Base-by-base conservation (phyloP, 495 filamentous ascomycete species). In the Recurvomyces mirabilis region DNA sequence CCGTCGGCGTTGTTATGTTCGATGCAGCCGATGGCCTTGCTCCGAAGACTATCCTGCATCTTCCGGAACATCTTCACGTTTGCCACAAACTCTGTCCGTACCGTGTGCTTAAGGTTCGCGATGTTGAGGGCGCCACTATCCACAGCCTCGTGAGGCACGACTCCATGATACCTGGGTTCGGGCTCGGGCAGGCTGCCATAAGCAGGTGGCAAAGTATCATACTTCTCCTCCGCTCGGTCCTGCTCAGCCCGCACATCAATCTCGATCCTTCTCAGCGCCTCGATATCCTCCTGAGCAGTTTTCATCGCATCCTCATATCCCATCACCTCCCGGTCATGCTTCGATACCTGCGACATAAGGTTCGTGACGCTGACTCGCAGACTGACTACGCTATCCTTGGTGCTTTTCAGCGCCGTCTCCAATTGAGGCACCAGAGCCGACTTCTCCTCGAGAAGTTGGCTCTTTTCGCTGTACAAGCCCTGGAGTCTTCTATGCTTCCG, bases 161-260 rank as follows among this genome's bases (percentile, higher is more conserved):
- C n/a, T 14, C 34, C 23, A 10, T n/a, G n/a, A n/a, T n/a, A n/a
- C n/a, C n/a, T n/a, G n/a, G 14, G 43, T 1, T 38, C 33, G 12
- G 38, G 33, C 13, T 46, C 43, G 10, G 11, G 23, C 10, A 46
- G 43, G 21, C 43, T 39, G 21, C 43, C 43, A 20, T 46, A 46
- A 1, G 35, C 43, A 1, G 43, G 43, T 14, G 43, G 43, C 14
- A 46, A 20, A 5, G 38, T 20, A n/a, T n/a, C n/a, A 9, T 24
- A 17, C 25, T 21, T 31, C 33, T 39, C n/a, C 12, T 9, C 22
- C 20, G n/a, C 14, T 3, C 28, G 23, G 3, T 7, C 19, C 21
- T 21, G 10, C 1, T 39, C 10, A 19, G 34, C 17, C 2, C 22
- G 30, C 9, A 38, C 43, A 14, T 43, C 41, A n/a, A 20, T 50